A percentile compares a stretch with the other conserved stretches of the same genome.
phyloP scores from a whole-genome alignment of 768 basidiomycete species.

The Hypholoma sublateritium region DNA sequence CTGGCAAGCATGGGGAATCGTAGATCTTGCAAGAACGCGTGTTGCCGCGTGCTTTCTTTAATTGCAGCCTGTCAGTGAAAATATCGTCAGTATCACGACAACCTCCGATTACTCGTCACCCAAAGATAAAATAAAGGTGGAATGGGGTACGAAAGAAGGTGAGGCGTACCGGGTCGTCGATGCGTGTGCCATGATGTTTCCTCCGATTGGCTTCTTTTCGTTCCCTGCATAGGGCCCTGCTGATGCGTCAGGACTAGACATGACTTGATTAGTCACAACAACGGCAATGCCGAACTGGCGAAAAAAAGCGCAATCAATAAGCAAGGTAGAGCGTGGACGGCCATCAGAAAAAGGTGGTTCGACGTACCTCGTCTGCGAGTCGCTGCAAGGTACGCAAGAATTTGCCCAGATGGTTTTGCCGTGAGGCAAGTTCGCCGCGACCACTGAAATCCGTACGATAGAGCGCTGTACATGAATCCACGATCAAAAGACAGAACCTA shows the following conservation, averaged over 20 bases:
- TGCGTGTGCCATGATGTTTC: slow-evolving; percentile 99
- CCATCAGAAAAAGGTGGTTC: not conserved
- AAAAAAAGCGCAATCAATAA: slow-evolving; percentile 10
- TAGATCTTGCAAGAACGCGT: slow-evolving; percentile 96
- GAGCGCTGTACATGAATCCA: slow-evolving; percentile 94
- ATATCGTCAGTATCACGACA: not conserved
- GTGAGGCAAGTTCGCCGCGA: slow-evolving; percentile 90
- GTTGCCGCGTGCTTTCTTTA: slow-evolving; percentile 90
- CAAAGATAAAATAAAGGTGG: not conserved
- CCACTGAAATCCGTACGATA: slow-evolving; percentile 97
- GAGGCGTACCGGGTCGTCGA: slow-evolving; percentile 84
- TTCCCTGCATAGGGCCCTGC: slow-evolving; percentile 87
- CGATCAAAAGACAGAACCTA: slow-evolving; percentile 96
- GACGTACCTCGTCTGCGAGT: slow-evolving; percentile 92
- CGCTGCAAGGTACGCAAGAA: slow-evolving; percentile 92
- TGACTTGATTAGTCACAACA: slow-evolving; percentile 97
- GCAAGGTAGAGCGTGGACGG: slow-evolving; percentile 11
- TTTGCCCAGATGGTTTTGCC: slow-evolving; percentile 95
- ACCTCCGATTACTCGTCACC: not conserved
- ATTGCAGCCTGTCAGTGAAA: slow-evolving; percentile 60
- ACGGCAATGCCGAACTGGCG: slow-evolving; percentile 99
- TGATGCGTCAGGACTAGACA: slow-evolving; percentile 96
- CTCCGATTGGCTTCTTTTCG: slow-evolving; percentile 98
- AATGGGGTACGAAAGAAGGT: not conserved
- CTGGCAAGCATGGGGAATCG: slow-evolving; percentile 96